phyloP scores from a whole-genome alignment of 176 grass and related monocot genomes.

The Themeda triandra region DNA sequence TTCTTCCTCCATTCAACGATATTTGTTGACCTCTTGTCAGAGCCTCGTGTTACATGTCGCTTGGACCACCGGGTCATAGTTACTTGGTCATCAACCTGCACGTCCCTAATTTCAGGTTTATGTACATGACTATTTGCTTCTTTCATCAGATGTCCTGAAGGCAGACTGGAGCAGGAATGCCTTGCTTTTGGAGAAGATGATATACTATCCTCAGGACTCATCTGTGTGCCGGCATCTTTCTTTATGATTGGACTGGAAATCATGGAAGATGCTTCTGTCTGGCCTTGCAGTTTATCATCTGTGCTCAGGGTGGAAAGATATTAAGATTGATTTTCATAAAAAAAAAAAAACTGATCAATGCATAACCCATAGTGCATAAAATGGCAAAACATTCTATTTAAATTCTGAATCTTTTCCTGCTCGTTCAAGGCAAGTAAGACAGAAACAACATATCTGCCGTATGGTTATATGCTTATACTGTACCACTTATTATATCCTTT shows the following conservation, averaged over 20 bases:
- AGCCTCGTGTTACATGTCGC: constrained; percentile 66
- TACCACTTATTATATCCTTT: background rate
- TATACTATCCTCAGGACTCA: constrained; percentile 80
- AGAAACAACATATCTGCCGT: background rate
- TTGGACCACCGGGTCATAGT: constrained; percentile 95
- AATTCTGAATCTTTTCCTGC: background rate
- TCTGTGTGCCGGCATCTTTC: constrained; percentile 94
- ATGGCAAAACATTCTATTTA: background rate
- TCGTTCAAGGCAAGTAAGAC: background rate
- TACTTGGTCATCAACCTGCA: constrained; percentile 94
- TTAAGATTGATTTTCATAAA: background rate
- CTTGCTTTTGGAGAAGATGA: constrained; percentile 64
- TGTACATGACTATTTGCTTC: constrained; percentile 51
- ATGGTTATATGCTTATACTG: background rate
- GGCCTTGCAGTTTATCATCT: constrained; percentile 65
- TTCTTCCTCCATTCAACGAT: constrained; percentile 84
- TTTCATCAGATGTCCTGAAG: constrained; percentile 49
- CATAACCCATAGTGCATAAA: background rate
- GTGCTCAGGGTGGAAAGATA: constrained; percentile 18
- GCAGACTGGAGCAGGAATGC: constrained; percentile 58
- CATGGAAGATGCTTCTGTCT: constrained; percentile 35
- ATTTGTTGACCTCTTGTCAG: constrained; percentile 72
- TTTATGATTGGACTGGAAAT: constrained; percentile 63
- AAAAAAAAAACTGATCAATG: background rate
- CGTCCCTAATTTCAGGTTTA: constrained; percentile 88